Evolutionary conservation across 179 eudicot genomes (phyloP), one percentile per base, ranked within the genome.

Genomic region (Corrigiola litoralis): DNA sequence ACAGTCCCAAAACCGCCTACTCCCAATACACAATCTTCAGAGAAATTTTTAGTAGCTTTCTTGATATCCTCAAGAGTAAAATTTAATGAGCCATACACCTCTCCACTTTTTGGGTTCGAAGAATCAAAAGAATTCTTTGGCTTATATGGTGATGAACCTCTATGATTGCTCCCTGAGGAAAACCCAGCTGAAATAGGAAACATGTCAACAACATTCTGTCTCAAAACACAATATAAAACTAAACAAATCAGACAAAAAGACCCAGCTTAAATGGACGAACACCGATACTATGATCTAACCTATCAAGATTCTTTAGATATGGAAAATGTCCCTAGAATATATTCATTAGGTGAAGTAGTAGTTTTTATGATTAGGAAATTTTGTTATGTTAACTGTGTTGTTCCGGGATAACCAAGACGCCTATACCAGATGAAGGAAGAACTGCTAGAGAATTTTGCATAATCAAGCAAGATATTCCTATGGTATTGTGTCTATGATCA

Each of bases 1-100:
- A 89, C 96, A 6, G 75, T 80, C 42, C 91, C 89, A 65, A 85
- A 85, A 6, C 87, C 87, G 14, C 96, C 96, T 72, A 85, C 81
- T 28, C 96, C 96, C 25, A 89, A 71, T 13, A 67, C 38, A 33
- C 75, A 78, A 21, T 66, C 77, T n/a, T 57, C 25, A 45, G 89
- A 76, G 82, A 89, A 89, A 57, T 83, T 82, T 34, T 73, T 73
- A 2, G 96, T 87, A 61, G 91, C 87, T 76, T 67, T 80, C 31
- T 17, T 67, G 55, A 89, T 87, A 23, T 87, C 95, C 52, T 75
- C 75, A 55, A 87, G 62, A 12, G 90, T 76, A 55, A 84, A 79
- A 28, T 55, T 66, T 63, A 69, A 55, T 23, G 73, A 53, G 2
- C 82, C 82, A 28, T 45, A 60, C 10, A 67, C 64, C 67, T 75